Conservation (phyloP, 768 basidiomycete genomes). For the Postia placenta region DNA sequence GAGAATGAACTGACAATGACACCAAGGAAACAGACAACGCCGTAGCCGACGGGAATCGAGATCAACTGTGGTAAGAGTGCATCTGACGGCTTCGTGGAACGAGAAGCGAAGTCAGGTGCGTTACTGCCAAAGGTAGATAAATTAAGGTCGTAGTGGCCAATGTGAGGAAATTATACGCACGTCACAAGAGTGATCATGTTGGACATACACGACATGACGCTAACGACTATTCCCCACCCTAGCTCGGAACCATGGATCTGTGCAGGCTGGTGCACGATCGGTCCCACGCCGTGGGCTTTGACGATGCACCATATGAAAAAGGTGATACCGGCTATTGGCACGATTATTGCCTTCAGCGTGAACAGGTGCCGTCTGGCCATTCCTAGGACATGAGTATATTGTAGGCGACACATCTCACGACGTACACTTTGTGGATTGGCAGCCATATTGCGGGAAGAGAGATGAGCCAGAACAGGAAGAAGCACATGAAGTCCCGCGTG, state of each 20-base stretch:
- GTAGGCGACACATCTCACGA: constrained; percentile 6
- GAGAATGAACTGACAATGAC: constrained; percentile 80
- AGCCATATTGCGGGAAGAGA: constrained; percentile 79
- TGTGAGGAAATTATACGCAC: constrained; percentile 28
- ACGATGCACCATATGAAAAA: constrained; percentile 79
- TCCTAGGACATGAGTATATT: constrained; percentile 2
- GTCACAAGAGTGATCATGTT: constrained; percentile 74
- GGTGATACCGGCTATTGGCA: constrained; percentile 60
- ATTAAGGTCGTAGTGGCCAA: neutral
- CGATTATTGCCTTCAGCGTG: constrained; percentile 69
- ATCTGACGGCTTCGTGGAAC: constrained; percentile 47
- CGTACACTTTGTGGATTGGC: constrained; percentile 72
- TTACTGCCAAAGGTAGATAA: constrained; percentile 36
- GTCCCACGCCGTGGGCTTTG: constrained; percentile 72
- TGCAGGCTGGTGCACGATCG: constrained; percentile 61
- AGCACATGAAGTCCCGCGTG: constrained; percentile 71
- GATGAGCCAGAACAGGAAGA: constrained; percentile 84
- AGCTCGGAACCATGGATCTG: constrained; percentile 60
- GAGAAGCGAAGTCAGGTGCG: constrained; percentile 73
- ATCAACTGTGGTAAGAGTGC: constrained; percentile 63
- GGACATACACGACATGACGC: constrained; percentile 72
- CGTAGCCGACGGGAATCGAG: constrained; percentile 67
- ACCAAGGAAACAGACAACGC: constrained; percentile 70
- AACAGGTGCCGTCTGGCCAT: constrained; percentile 68
- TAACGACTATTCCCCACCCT: constrained; percentile 70